A percentile compares a stretch with the other conserved stretches of the same genome.
phyloP scores from a whole-genome alignment of 2,329 filamentous ascomycete species.

The Sporothrix protearum region DNA sequence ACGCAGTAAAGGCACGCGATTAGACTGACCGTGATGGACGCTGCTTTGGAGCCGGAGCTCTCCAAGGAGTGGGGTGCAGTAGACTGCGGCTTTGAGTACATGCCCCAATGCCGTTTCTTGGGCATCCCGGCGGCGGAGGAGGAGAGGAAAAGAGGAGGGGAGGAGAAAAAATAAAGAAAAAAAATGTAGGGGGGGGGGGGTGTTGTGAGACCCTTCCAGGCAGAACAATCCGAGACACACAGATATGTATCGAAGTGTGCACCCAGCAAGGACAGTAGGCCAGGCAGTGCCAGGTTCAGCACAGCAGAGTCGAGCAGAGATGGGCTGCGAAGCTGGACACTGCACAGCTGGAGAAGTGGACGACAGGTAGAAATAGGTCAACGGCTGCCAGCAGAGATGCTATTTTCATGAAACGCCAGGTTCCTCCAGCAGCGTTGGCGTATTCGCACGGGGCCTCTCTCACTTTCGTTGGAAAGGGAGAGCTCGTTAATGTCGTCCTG shows the following conservation, averaged over 20 bases:
- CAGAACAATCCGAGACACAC: conserved; percentile 24
- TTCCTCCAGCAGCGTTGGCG: not conserved
- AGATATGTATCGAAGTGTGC: not conserved
- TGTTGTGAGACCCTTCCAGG: conserved; percentile 20
- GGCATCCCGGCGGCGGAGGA: conserved; percentile 47
- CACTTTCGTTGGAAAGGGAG: not conserved
- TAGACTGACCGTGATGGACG: conserved; percentile 27
- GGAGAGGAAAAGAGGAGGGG: not conserved
- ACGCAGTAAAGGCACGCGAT: not conserved
- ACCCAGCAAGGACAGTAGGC: not conserved
- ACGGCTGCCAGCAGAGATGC: conserved; percentile 12
- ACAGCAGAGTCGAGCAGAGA: not conserved
- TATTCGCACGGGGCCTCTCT: not conserved
- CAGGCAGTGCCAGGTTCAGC: not conserved
- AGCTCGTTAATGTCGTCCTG: not conserved
- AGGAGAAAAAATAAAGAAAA: not conserved
- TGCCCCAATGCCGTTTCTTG: conserved; percentile 57
- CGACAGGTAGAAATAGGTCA: not conserved
- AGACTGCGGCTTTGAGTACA: conserved; percentile 57
- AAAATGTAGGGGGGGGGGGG: not conserved
- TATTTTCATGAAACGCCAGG: conserved; percentile 13
- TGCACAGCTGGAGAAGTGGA: not conserved
- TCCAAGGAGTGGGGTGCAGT: conserved; percentile 50
- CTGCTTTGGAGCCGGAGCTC: conserved; percentile 34
- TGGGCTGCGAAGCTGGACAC: not conserved